Conservation (phyloP, 208 protist species). For the Balamuthia mandrillaris region DNA sequence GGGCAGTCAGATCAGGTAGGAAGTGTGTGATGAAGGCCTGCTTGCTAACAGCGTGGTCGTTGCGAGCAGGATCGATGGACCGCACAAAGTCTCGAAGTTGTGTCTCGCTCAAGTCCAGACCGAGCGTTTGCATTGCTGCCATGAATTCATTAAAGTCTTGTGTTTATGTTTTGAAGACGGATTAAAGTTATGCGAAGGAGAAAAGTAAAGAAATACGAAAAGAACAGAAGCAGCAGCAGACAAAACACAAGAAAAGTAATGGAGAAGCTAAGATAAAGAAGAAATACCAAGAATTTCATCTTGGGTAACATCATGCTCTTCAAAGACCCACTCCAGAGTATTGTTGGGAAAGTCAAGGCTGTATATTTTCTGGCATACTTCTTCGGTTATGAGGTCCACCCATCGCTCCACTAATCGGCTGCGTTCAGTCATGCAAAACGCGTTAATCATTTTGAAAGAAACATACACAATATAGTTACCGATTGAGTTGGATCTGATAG, state of each 20-base stretch:
- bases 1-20: too few species aligned
- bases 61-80: too few species aligned
- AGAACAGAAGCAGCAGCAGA: not conserved
- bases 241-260: not conserved
- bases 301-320: too few species aligned
- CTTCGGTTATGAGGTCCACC: not conserved
- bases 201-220: not conserved
- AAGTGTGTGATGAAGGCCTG: too few species aligned
- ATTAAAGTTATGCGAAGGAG: not conserved
- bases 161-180: not conserved
- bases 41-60: too few species aligned
- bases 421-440: not conserved
- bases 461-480: not conserved
- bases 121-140: too few species aligned
- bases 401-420: not conserved
- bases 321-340: not conserved
- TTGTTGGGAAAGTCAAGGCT: not conserved
- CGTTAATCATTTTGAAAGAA: not conserved
- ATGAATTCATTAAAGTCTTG: too few species aligned
- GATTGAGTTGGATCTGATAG: not conserved
- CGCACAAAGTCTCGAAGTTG: too few species aligned
- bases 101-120: too few species aligned
- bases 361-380: constrained; percentile 33
- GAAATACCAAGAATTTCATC: too few species aligned
- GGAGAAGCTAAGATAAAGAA: too few species aligned